Evolutionary conservation across 148 eudicot species (phyloP).

Genomic region (Tetragonia tetragonoides): DNA sequence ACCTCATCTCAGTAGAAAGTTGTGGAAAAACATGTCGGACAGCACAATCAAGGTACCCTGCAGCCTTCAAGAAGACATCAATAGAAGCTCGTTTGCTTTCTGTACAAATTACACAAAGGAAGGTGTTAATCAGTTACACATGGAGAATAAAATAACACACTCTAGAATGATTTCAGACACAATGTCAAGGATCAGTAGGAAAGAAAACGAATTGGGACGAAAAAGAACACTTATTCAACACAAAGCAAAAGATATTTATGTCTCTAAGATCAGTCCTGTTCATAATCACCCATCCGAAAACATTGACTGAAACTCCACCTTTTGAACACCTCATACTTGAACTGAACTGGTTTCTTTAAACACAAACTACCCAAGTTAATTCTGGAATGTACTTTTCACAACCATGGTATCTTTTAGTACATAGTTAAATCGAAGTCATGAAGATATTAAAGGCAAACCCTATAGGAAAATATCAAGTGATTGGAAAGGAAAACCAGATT

Average conservation of each 20-base stretch:
- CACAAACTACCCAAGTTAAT: too few species aligned
- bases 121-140: not conserved
- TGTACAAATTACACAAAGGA: constrained; percentile 30
- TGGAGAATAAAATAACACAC: not conserved
- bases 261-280: not conserved
- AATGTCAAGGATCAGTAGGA: not conserved
- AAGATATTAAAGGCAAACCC: not conserved
- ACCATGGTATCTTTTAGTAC: too few species aligned
- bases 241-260: not conserved
- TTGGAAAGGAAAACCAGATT: not conserved
- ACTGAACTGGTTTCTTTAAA: not conserved
- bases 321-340: not conserved
- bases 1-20: constrained; percentile 79
- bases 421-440: not conserved
- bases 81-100: constrained; percentile 86
- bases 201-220: not conserved
- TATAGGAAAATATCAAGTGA: not conserved
- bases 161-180: not conserved
- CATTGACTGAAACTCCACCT: not conserved
- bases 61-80: constrained; percentile 89
- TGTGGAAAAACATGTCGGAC: constrained; percentile 83
- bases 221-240: not conserved
- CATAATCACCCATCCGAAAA: not conserved
- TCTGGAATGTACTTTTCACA: too few species aligned
- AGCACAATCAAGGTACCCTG: constrained; percentile 98